Base-by-base conservation (phyloP, 106 monocot genomes). In the Phalaenopsis equestris region DNA sequence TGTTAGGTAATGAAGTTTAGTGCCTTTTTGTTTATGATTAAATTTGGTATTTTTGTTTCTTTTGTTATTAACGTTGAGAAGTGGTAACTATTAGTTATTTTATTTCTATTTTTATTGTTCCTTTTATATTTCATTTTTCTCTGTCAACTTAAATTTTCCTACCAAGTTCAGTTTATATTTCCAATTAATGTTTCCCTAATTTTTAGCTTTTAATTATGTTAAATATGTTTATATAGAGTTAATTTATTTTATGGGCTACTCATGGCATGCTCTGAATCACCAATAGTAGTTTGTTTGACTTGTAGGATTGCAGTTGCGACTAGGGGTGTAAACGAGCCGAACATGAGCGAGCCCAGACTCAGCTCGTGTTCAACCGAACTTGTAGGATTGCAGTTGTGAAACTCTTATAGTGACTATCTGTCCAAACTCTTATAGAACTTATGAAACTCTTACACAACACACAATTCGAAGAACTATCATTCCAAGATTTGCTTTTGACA, bases 401-500 rank as follows among this genome's bases (percentile, higher is more conserved):
- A 61, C 75, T 83, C 58, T 98, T 98, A 52, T 94, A 94, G n/a
- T n/a, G n/a, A 83, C 86, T 58, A 36, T 82, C 89, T 58, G n/a
- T n/a, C n/a, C n/a, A n/a, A n/a, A n/a, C n/a, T n/a, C n/a, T n/a
- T n/a, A n/a, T n/a, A n/a, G n/a, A n/a, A n/a, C 94, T 94, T 81
- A 90, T 94, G 94, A 87, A 94, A 77, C 90, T 98, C 75, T 80
- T 98, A 77, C 78, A 65, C 52, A 81, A 92, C 85, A 94, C 98
- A 75, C 89, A 94, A 49, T 98, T 98, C 83, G 94, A 94, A 88
- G 98, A 98, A 83, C 84, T 98, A 70, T 98, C 98, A 49, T 89
- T 83, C 24, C 82, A 89, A 70, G 98, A 98, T 85, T 87, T 98
- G 67, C 64, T 93, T 72, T 57, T 94, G 81, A 91, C 94, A 68